Evolutionary conservation across 371 early-diverging fungal species (phyloP), one percentile per base, ranked within the genome.

Genomic region (Lichtheimia corymbifera): DNA sequence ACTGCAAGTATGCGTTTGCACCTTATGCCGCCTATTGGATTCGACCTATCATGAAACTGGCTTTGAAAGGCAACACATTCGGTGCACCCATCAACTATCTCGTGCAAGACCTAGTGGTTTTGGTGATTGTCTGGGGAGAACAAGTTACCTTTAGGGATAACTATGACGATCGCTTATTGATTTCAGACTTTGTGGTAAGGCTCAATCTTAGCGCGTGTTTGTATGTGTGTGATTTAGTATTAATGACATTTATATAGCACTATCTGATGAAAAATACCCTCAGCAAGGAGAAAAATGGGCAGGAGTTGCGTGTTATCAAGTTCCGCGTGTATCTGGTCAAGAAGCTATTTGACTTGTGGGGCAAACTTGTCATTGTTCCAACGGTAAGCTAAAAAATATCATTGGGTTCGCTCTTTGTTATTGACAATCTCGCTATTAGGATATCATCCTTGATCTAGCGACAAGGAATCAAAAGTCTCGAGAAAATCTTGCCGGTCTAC

Each of bases 11-110:
- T 4, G 80, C 83, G 0, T 92, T 91, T 71, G 77, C 78, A 56
- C 68, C 76, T 14, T 84, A 83, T 68, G 86, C 89, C 0, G 47
- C 50, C 1, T 63, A 68, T 15, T 92, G 88, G 88, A 79, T 90
- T 44, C 63, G 79, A 0, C 81, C 84, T 3, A 20, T 92, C 15
- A 86, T 86, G 69, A 53, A 64, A 25, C 68, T 92, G 27, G 79
- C 79, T 0, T 68, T 70, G 17, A 77, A 77, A 47, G 87, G 83
- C 0, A 64, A 73, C 12, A 47, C 66, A 28, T 89, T 77, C 68
- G 88, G 88, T n/a, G 70, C 72, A n/a, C 79, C 88, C 3, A 77
- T 90, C 67, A 90, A 88, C 53, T 89, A 88, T 57, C 82, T 86
- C 65, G 81, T 88, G 18, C 88, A 86, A 84, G 87, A 87, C 63